These are phyloP conservation scores for Antrodiella citrinella DNA, from an alignment of 768 basidiomycete species.

Conservation along the genomic window DNA sequence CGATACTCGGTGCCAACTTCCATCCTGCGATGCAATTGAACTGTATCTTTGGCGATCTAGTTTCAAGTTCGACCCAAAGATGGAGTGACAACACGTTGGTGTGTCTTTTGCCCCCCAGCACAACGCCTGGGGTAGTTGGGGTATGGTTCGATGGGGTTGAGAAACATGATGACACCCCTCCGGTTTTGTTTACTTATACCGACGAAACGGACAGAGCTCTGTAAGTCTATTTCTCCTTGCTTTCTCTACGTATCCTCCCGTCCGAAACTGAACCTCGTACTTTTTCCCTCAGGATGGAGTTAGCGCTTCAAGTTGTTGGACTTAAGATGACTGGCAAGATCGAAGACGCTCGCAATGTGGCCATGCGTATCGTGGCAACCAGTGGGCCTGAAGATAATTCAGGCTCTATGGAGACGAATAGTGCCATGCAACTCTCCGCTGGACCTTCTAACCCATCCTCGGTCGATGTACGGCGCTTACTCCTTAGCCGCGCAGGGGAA, in stretches of 20 bases:
- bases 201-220: constrained; percentile 86
- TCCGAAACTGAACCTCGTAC: no score
- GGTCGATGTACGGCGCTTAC: constrained; percentile 45
- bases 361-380: constrained; percentile 84
- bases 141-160: constrained; percentile 82
- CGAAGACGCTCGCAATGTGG: constrained; percentile 88
- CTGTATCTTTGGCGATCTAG: constrained; percentile 79
- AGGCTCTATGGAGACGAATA: constrained; percentile 9
- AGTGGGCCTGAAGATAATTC: constrained; percentile 46
- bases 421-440: constrained; percentile 44
- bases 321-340: constrained; percentile 95
- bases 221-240: constrained; percentile 38
- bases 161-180: constrained; percentile 47
- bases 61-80: constrained; percentile 76
- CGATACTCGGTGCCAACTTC: constrained; percentile 88
- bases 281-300: constrained; percentile 67
- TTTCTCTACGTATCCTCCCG: background rate
- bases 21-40: constrained; percentile 61
- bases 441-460: constrained; percentile 20
- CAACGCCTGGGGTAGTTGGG: constrained; percentile 75
- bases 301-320: constrained; percentile 91
- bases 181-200: constrained; percentile 78
- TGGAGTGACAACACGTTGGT: constrained; percentile 94
- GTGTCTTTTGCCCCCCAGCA: constrained; percentile 80
- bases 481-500: constrained; percentile 47